Conservation (phyloP, 2,329 filamentous ascomycete species). For the Beauveria scarabaeidicola region DNA sequence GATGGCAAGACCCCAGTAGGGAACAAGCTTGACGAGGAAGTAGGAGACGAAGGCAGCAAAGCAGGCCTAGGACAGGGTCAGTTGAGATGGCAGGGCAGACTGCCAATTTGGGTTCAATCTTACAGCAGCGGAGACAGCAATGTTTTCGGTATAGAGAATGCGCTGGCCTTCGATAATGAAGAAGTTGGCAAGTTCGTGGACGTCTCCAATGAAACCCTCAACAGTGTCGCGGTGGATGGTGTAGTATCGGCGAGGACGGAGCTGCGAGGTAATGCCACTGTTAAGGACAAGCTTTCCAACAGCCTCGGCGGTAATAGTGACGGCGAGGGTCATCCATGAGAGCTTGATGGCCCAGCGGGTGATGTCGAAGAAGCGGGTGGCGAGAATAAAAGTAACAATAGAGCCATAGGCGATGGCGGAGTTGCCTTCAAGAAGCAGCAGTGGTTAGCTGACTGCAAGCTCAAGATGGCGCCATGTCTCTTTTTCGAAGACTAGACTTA, state of each 20-base stretch:
- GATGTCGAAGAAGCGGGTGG: conserved; percentile 56
- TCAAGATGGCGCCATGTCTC: background rate
- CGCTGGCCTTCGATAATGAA: conserved; percentile 62
- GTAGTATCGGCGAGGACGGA: conserved; percentile 60
- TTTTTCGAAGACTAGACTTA: conserved; percentile 29
- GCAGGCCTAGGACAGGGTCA: conserved; percentile 39
- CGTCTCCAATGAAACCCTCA: conserved; percentile 52
- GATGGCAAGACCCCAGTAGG: conserved; percentile 59
- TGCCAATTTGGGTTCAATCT: conserved; percentile 22
- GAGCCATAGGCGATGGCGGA: conserved; percentile 56
- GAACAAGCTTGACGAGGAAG: conserved; percentile 60
- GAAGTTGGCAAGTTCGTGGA: conserved; percentile 63
- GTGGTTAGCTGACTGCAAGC: conserved; percentile 14
- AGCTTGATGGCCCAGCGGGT: conserved; percentile 58
- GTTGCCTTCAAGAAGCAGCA: conserved; percentile 36
- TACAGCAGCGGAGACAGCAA: conserved; percentile 51
- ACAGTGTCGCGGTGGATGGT: conserved; percentile 55
- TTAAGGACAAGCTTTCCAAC: conserved; percentile 53
- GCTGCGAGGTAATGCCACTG: conserved; percentile 54
- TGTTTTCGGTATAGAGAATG: conserved; percentile 60
- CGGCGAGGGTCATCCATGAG: conserved; percentile 52
- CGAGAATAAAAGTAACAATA: conserved; percentile 51
- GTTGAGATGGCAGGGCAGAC: background rate
- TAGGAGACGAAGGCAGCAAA: conserved; percentile 56
- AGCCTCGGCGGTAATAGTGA: conserved; percentile 53